Conservation (phyloP, 148 eudicot genomes). For the Beta vulgaris region DNA sequence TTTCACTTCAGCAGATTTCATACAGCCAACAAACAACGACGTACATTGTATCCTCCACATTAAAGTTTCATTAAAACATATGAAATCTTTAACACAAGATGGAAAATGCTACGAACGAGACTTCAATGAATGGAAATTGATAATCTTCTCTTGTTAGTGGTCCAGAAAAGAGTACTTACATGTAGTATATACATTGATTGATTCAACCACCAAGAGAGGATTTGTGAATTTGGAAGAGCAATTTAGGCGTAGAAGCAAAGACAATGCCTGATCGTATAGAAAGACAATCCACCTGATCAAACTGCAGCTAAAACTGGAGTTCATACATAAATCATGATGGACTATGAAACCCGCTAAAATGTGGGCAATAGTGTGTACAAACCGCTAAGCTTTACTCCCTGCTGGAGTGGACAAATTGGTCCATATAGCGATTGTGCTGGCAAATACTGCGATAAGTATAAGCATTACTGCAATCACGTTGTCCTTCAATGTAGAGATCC, state of each 20-base stretch:
- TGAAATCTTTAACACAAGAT: neutral
- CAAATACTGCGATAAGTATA: constrained; percentile 50
- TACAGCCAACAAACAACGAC: neutral
- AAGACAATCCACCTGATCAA: constrained; percentile 5
- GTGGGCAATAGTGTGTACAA: neutral
- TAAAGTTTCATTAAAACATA: neutral
- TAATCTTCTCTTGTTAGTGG: neutral
- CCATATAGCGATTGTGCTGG: constrained; percentile 53
- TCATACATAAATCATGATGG: neutral
- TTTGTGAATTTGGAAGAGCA: neutral
- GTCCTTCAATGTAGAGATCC: constrained; percentile 53
- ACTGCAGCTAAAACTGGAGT: constrained; percentile 11
- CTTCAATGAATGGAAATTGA: no score
- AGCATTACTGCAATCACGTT: constrained; percentile 44
- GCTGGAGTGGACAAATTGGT: constrained; percentile 41
- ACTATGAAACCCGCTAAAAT: neutral
- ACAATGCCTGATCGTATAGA: neutral
- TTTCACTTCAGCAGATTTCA: no score
- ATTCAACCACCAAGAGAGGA: neutral
- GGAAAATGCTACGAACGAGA: neutral
- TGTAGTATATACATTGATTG: constrained; percentile 7
- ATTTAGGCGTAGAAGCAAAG: neutral
- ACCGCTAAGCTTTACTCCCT: constrained; percentile 7
- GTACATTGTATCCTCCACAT: neutral
- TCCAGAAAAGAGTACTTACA: constrained; percentile 12